Percentiles rank a stretch among this genome's conserved stretches.
Conservation (phyloP, 768 basidiomycete species). For the Boletus insuetus region DNA sequence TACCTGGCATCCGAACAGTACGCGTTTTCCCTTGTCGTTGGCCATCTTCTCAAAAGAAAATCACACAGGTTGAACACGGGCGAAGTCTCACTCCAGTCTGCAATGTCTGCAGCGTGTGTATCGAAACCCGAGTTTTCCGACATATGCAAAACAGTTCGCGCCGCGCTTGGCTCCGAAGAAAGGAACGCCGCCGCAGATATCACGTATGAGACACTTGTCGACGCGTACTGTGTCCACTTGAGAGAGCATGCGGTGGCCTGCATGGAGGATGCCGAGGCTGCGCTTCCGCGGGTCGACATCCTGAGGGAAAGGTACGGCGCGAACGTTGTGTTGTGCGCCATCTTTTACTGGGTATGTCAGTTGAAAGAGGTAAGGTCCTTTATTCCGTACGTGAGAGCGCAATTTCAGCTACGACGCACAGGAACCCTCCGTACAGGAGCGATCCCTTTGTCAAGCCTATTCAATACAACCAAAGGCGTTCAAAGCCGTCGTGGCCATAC, state of each 20-base stretch:
- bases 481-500: slow-evolving; percentile 15
- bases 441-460: slow-evolving; percentile 16
- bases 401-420: background rate
- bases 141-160: slow-evolving; percentile 22
- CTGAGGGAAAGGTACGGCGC: slow-evolving; percentile 20
- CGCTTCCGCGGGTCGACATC: slow-evolving; percentile 10
- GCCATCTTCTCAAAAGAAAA: background rate
- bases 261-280: slow-evolving; percentile 35
- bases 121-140: slow-evolving; percentile 18
- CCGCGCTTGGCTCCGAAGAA: slow-evolving; percentile 14
- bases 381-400: background rate
- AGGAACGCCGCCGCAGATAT: background rate
- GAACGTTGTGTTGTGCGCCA: slow-evolving; percentile 32
- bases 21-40: background rate
- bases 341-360: slow-evolving; percentile 49
- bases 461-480: slow-evolving; percentile 13
- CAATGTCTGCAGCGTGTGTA: slow-evolving; percentile 25
- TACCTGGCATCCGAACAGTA: slow-evolving; percentile 33
- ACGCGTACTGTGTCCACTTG: slow-evolving; percentile 20
- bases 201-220: slow-evolving; percentile 34
- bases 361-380: slow-evolving; percentile 33
- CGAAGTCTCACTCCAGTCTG: slow-evolving; percentile 30
- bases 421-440: slow-evolving; percentile 25
- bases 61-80: slow-evolving; percentile 21
- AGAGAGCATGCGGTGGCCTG: slow-evolving; percentile 26